phyloP scores from a whole-genome alignment of 164 flowering plant genomes.

The Brasenia schreberi region DNA sequence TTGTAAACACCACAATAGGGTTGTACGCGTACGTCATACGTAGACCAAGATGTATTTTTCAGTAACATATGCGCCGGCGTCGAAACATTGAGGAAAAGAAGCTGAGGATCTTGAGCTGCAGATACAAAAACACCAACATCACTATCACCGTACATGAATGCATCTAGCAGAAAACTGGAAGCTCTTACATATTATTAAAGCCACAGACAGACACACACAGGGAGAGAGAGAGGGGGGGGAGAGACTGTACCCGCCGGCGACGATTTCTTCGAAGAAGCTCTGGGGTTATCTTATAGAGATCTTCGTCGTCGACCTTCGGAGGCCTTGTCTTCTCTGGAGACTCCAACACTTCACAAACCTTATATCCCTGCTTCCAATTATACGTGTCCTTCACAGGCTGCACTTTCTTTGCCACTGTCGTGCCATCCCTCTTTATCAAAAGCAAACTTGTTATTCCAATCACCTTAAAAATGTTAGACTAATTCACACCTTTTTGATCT shows the following conservation, averaged over 20 bases:
- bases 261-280: background rate
- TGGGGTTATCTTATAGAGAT: background rate
- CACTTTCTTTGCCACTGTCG: background rate
- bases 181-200: no score
- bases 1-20: no score
- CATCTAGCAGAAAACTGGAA: no score
- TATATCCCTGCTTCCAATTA: background rate
- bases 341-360: background rate
- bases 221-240: background rate
- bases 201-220: background rate
- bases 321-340: background rate
- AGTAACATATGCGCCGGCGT: background rate
- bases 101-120: background rate
- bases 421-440: background rate
- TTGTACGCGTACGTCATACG: no score
- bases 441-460: no score
- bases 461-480: no score
- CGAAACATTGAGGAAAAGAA: background rate
- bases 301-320: background rate
- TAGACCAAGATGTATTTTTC: background rate
- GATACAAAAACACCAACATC: background rate
- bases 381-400: background rate
- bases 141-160: background rate
- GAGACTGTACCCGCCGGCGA: background rate
- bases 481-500: no score